Evolutionary conservation across 148 eudicot genomes (phyloP).

Genomic region (Rhododendron williamsianum): DNA sequence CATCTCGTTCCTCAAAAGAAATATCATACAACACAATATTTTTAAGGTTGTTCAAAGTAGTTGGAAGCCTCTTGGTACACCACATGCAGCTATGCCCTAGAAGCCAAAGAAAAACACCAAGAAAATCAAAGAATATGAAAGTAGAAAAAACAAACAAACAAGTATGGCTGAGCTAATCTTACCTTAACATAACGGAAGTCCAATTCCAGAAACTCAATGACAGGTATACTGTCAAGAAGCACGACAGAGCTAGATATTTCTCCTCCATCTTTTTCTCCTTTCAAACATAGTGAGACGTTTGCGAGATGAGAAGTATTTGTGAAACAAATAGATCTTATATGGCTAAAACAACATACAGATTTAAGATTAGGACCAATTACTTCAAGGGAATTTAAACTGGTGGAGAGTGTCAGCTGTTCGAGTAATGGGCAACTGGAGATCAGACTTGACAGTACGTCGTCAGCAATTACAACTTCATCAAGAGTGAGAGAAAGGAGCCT

Average conservation of each 20-base stretch:
- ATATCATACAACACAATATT: not conserved
- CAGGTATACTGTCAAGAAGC: not conserved
- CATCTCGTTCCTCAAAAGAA: not conserved
- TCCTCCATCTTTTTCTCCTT: too few relatives aligned
- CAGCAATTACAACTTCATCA: not conserved
- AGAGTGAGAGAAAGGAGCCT: conserved; percentile 3
- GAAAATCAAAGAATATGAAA: not conserved
- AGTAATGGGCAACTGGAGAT: conserved; percentile 12
- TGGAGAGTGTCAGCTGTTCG: not conserved
- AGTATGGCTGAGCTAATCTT: not conserved
- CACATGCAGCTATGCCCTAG: not conserved
- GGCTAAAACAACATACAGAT: not conserved
- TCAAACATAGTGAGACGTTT: not conserved
- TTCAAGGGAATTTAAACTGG: not conserved
- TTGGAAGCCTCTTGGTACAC: not conserved
- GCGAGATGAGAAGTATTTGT: conserved; percentile 6
- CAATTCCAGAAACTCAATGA: not conserved
- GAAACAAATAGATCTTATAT: not conserved
- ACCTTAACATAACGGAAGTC: not conserved
- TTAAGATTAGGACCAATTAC: not conserved
- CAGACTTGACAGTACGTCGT: not conserved
- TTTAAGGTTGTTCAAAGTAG: conserved; percentile 1
- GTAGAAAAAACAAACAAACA: not conserved
- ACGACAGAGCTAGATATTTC: not conserved
- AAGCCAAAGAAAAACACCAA: not conserved